Base-by-base conservation (phyloP, 306 rosid genomes). In the Cicer yamashitae region DNA sequence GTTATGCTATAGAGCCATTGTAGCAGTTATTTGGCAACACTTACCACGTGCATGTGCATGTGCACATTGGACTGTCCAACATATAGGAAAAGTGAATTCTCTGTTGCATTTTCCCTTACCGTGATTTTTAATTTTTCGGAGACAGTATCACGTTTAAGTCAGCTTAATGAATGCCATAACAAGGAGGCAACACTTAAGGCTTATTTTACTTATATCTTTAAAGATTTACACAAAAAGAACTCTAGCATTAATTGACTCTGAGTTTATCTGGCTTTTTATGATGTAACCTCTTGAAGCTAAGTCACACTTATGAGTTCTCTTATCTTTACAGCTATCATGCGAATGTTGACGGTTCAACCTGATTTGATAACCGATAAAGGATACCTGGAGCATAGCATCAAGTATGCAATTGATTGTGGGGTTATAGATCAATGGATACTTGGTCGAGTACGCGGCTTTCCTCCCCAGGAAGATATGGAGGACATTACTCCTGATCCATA, bases 381-480 rank as follows among this genome's bases (percentile, higher is more conserved):
- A 65, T 94, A 90, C 84, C 78, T 94, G 60, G 90, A 88, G 84
- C 92, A 76, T 66, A 60, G 89, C 43, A 85, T 94, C 80, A 86
- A 74, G 82, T 90, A 87, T 84, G 99, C 99, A 57, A 90, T 92
- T 62, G 69, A 92, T 38, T 90, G 97, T 57, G 99, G 99, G 9
- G 85, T 92, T 75, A 87, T 84, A 44, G 97, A 94, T 81, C 97
- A 94, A 79, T 94, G 99, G 99, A 60, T 73, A 20, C 90, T 82
- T 0, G 97, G 92, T 11, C 87, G 87, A 43, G 73, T 59, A 1
- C 77, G 86, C 0, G 99, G 96, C 61, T 88, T 84, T 84, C 99
- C 97, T 79, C 96, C 96, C 1, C 66, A 60, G 4, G 96, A 91
- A 45, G 93, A 79, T 17, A 80, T 38, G 74, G 96, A 90, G 48